Conservation (phyloP, 768 basidiomycete species). For the Cystofilobasidium macerans region DNA sequence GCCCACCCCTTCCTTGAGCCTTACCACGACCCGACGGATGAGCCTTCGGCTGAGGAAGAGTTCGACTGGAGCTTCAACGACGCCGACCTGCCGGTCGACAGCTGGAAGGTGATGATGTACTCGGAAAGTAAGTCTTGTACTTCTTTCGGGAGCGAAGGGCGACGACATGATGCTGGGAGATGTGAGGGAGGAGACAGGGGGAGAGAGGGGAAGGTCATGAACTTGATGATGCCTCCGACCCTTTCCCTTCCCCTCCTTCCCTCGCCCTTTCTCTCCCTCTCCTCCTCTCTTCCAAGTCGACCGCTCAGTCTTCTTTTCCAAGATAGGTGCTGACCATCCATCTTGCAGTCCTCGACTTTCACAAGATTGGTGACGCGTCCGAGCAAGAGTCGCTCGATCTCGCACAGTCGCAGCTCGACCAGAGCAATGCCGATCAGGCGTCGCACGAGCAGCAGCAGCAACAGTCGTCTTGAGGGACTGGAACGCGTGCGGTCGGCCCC, state of each 20-base stretch:
- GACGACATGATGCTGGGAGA: too few species aligned
- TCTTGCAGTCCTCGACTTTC: background rate
- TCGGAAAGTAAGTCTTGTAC: constrained; percentile 43
- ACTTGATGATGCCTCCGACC: too few species aligned
- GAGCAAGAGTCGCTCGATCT: background rate
- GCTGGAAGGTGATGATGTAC: constrained; percentile 99
- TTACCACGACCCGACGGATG: constrained; percentile 97
- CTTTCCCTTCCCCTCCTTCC: background rate
- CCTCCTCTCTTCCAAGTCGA: too few species aligned
- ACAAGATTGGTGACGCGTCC: background rate
- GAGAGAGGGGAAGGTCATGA: too few species aligned
- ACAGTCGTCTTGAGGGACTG: too few species aligned
- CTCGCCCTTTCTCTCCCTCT: background rate
- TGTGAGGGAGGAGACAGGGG: too few species aligned
- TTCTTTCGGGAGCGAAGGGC: too few species aligned
- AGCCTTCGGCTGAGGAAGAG: constrained; percentile 81
- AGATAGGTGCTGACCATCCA: too few species aligned
- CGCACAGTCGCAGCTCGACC: background rate
- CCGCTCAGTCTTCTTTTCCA: too few species aligned
- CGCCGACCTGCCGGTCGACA: constrained; percentile 93
- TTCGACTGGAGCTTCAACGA: constrained; percentile 99
- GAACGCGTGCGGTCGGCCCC: too few species aligned
- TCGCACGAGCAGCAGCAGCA: too few species aligned
- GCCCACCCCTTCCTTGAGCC: constrained; percentile 88
- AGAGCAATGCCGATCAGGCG: background rate